Conservation (phyloP, 2,329 filamentous ascomycete species). For the Alternaria sp. region DNA sequence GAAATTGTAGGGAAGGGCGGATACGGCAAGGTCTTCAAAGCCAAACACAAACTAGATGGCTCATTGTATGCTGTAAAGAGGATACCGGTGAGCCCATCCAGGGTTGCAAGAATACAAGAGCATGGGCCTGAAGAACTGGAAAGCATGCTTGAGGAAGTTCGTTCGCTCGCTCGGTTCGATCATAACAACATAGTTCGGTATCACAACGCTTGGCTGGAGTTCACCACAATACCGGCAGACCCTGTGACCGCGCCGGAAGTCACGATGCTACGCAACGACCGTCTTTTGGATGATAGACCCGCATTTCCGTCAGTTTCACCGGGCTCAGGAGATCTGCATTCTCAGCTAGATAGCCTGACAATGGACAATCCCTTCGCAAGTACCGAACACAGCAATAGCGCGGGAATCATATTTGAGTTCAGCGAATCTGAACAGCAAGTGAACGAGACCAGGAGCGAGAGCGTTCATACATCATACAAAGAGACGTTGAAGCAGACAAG, state of each 20-base stretch:
- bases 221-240: conserved; percentile 26
- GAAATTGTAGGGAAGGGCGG: conserved; percentile 67
- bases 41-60: conserved; percentile 65
- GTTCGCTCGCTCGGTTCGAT: conserved; percentile 66
- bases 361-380: conserved; percentile 24
- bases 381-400: conserved; percentile 18
- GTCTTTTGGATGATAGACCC: conserved; percentile 32
- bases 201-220: conserved; percentile 69
- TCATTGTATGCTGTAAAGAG: conserved; percentile 71
- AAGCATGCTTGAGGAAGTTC: conserved; percentile 64
- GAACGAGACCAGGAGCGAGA: conserved; percentile 16
- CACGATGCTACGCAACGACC: conserved; percentile 22
- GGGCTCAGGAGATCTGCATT: conserved; percentile 16
- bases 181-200: conserved; percentile 73
- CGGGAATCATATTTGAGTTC: conserved; percentile 39
- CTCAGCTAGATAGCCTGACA: conserved; percentile 20
- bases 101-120: conserved; percentile 59
- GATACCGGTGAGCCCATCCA: conserved; percentile 62
- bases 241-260: conserved; percentile 2
- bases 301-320: conserved; percentile 16
- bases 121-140: conserved; percentile 62
- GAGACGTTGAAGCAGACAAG: conserved; percentile 43
- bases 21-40: conserved; percentile 69
- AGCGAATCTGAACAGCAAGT: conserved; percentile 26
- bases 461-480: conserved; percentile 17